Conservation (phyloP, 352 stramenopile species). For the Globisporangium viniferum region DNA sequence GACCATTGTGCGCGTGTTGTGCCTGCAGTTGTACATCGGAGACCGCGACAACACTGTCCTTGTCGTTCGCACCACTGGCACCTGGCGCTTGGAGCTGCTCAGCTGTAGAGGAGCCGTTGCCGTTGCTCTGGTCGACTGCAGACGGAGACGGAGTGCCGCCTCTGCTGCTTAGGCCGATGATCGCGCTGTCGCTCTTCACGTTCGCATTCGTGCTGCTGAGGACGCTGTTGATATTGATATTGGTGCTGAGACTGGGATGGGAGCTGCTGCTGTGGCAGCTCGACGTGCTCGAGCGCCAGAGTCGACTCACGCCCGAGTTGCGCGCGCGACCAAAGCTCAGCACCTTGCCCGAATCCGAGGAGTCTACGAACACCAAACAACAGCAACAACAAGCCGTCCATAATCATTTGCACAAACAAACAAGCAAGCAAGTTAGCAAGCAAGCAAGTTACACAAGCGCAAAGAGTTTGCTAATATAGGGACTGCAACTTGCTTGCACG, state of each 20-base stretch:
- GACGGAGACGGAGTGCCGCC: neutral
- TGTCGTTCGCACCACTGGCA: neutral
- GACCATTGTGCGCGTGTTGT: neutral
- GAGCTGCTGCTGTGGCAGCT: conserved; percentile 21
- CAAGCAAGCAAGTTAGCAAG: neutral
- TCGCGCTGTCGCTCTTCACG: neutral
- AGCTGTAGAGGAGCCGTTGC: neutral
- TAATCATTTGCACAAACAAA: neutral
- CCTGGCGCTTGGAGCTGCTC: neutral
- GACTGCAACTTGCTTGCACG: conserved; percentile 12
- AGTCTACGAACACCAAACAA: conserved; percentile 22
- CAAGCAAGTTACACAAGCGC: neutral
- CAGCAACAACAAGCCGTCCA: neutral
- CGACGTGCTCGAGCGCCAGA: conserved; percentile 47
- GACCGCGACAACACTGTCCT: neutral
- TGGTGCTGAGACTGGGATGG: conserved; percentile 10
- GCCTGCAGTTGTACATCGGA: neutral
- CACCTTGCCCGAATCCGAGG: conserved; percentile 41
- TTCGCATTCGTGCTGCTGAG: neutral
- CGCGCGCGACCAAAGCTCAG: conserved; percentile 51
- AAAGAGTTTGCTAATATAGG: neutral
- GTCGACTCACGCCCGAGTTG: conserved; percentile 59
- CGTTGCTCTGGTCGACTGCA: neutral
- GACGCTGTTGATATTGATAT: neutral
- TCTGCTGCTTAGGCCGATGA: neutral